Percentiles rank a stretch among this genome's conserved stretches.
Evolutionary conservation across 345 rosid genomes (phyloP).

Genomic region (Melastoma malabathricum): DNA sequence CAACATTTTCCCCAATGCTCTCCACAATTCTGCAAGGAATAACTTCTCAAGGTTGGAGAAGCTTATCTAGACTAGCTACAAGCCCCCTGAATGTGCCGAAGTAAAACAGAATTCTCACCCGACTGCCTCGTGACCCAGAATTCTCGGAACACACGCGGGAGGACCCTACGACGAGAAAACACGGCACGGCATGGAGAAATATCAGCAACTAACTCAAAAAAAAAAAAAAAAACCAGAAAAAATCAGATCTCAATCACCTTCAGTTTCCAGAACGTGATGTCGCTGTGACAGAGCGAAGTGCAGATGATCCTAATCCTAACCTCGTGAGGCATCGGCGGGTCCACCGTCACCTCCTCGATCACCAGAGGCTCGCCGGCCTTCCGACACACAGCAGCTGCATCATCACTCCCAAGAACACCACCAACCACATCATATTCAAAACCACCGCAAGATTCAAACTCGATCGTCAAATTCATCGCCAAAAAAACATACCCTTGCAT

Average conservation of each 20-base stretch:
- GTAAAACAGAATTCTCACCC: conserved; percentile 37
- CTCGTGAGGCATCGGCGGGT: conserved; percentile 60
- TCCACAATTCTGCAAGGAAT: conserved; percentile 45
- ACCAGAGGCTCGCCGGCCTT: conserved; percentile 59
- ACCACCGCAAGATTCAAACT: not conserved
- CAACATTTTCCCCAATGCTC: conserved; percentile 67
- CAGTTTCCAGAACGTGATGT: conserved; percentile 60
- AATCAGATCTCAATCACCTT: conserved; percentile 21
- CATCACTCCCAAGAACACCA: not conserved
- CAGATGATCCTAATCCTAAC: conserved; percentile 67
- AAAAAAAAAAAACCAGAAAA: too few relatives aligned
- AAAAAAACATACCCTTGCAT: conserved; percentile 9
- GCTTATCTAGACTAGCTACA: too few relatives aligned
- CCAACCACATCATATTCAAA: not conserved
- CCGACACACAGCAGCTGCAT: conserved; percentile 64
- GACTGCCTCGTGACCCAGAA: conserved; percentile 85
- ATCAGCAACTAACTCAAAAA: not conserved
- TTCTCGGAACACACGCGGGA: conserved; percentile 61
- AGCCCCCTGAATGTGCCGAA: too few relatives aligned
- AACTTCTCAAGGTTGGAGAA: too few relatives aligned
- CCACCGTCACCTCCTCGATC: conserved; percentile 69
- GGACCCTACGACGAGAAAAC: conserved; percentile 27
- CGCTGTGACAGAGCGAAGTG: conserved; percentile 70
- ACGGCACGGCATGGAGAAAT: not conserved
- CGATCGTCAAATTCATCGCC: not conserved